These are phyloP conservation scores for Chloris gayana DNA, from an alignment of 176 grass and related monocot genomes.

Conservation along the genomic window DNA sequence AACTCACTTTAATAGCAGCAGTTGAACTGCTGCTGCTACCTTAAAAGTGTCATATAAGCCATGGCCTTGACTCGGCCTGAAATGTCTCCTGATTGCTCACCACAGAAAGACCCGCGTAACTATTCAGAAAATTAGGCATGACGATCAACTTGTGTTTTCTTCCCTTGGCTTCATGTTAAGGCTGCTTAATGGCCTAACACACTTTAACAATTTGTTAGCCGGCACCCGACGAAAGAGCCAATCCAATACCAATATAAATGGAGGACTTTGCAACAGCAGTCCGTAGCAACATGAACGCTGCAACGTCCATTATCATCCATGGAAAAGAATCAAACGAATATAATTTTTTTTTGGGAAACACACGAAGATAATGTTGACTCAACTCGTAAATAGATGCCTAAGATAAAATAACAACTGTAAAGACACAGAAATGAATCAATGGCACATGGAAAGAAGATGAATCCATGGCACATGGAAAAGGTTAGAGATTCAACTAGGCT, in stretches of 20 bases:
- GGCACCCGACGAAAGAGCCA: not conserved
- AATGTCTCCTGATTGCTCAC: not conserved
- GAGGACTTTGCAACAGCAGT: not conserved
- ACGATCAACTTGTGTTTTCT: too few species aligned
- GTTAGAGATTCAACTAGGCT: too few species aligned
- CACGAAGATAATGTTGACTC: not conserved
- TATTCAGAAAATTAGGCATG: not conserved
- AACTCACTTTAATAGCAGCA: not conserved
- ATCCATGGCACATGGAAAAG: too few species aligned
- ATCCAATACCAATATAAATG: constrained; percentile 5
- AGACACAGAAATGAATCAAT: not conserved
- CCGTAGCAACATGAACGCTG: not conserved
- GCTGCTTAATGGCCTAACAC: too few species aligned
- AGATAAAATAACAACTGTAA: not conserved
- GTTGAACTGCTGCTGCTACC: not conserved
- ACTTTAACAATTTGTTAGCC: not conserved
- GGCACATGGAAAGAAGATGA: not conserved
- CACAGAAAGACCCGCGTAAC: not conserved
- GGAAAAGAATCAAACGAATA: not conserved
- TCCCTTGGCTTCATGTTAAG: not conserved
- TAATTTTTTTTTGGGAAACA: too few species aligned
- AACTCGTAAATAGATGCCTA: not conserved
- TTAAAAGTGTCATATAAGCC: not conserved
- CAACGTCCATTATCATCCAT: not conserved
- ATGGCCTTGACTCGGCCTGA: not conserved